Evolutionary conservation across 1,284 basidiomycete species (phyloP).

Genomic region (Ustilago bromivora): DNA sequence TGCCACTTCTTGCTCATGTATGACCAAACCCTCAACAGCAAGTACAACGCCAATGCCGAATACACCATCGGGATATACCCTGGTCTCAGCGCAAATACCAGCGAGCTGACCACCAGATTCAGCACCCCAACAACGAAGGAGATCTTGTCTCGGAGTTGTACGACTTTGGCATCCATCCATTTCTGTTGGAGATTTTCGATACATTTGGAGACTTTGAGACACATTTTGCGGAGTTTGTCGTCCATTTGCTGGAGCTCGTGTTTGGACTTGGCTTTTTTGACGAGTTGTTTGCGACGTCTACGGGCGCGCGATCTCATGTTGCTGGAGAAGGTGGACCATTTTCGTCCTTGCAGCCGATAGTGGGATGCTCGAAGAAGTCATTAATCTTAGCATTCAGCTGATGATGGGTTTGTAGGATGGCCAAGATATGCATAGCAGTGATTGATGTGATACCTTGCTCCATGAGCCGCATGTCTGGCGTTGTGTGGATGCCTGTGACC

Average conservation of each 20-base stretch:
- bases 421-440: no score
- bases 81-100: slow-evolving; percentile 84
- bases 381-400: no score
- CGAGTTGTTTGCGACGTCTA: slow-evolving; percentile 75
- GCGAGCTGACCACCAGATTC: slow-evolving; percentile 71
- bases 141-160: slow-evolving; percentile 74
- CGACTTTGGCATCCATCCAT: slow-evolving; percentile 89
- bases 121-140: slow-evolving; percentile 90
- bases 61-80: slow-evolving; percentile 81
- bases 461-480: no score
- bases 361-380: no score
- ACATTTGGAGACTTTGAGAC: slow-evolving; percentile 78
- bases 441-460: no score
- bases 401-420: no score
- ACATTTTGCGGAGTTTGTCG: slow-evolving; percentile 84
- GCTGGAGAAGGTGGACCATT: slow-evolving; percentile 85
- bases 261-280: slow-evolving; percentile 76
- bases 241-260: slow-evolving; percentile 77
- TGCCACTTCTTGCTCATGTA: slow-evolving; percentile 53
- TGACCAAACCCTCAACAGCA: slow-evolving; percentile 81
- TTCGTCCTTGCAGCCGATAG: no score
- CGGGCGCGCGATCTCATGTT: slow-evolving; percentile 79
- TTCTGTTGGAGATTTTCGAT: slow-evolving; percentile 79
- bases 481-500: no score
- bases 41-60: slow-evolving; percentile 79